Evolutionary conservation across 371 early-diverging fungal genomes (phyloP), one percentile per base, ranked within the genome.

Genomic region (Syncephalastrum racemosum): DNA sequence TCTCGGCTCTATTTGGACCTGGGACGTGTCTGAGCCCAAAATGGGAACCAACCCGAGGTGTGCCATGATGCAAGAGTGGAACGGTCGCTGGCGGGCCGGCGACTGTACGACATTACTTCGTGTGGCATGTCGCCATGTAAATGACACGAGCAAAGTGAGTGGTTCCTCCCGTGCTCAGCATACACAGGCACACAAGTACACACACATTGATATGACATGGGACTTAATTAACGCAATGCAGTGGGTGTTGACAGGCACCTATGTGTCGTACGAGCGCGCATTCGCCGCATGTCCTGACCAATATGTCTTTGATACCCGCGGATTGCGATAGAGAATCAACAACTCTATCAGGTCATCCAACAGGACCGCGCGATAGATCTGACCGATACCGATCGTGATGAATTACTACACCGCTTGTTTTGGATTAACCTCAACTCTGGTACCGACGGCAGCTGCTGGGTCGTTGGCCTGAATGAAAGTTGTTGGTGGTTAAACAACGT

Each of bases 401-500:
- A 69, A 23, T 25, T 51, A 3, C 22, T 51, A 18, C 63, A 63
- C 46, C 59, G 59, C 36, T 27, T 64, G 16, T 56, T 70, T 24
- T 76, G 77, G 77, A 65, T 76, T 22, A 67, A 76, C 56, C 43
- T 76, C 23, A 76, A 76, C 43, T 55, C 64, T 6, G 64, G 42
- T 2, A 58, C 54, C 46, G 62, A 56, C 46, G 48, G 42, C 20
- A 51, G 56, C 8, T 73, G 71, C 42, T 77, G 77, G 73, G 71
- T 68, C 2, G 55, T 77, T 45, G 73, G 71, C 16, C 40, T 54
- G 44, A 63, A 63, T 58, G 62, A 59, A 1, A 53, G 50, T 1
- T 77, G 77, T 49, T 73, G 74, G 74, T 73, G 74, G 77, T 13
- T 69, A 4, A 59, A 53, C 12, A 58, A 62, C 18, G 74, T 65